Percentiles rank a stretch among this genome's conserved stretches.
These are phyloP conservation scores for Conticribra guillardii DNA, from an alignment of 108 stramenopile genomes.

Conservation along the genomic window DNA sequence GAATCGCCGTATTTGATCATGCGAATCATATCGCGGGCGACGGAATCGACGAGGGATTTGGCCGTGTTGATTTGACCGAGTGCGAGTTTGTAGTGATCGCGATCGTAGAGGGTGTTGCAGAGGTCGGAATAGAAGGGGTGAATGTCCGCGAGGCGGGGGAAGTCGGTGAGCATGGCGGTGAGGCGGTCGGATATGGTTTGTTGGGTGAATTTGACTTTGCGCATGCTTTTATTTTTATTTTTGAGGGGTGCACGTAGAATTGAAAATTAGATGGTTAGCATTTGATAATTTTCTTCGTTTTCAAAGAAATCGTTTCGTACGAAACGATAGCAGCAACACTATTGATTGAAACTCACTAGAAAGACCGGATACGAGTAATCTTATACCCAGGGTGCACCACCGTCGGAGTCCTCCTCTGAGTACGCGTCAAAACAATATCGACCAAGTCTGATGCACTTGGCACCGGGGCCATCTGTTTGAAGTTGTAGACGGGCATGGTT, in stretches of 20 bases:
- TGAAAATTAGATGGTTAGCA: no score
- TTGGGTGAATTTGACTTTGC: conserved; percentile 99
- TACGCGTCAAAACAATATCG: conserved; percentile 97
- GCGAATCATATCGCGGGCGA: conserved; percentile 95
- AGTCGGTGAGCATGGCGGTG: conserved; percentile 90
- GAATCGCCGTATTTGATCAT: conserved; percentile 99
- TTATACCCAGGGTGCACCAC: conserved; percentile 99
- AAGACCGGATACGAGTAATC: conserved; percentile 94
- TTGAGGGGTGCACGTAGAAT: no score
- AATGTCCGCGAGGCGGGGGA: conserved; percentile 98
- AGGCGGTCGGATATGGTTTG: conserved; percentile 95
- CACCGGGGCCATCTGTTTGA: conserved; percentile 97
- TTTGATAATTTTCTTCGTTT: no score
- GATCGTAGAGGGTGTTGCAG: conserved; percentile 98
- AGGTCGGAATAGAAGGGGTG: conserved; percentile 99
- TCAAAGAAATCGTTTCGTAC: neutral
- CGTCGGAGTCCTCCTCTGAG: conserved; percentile 97
- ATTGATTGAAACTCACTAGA: conserved; percentile 79
- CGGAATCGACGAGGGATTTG: conserved; percentile 89
- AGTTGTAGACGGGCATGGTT: conserved; percentile 98
- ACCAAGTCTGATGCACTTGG: conserved; percentile 94
- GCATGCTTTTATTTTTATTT: conserved; percentile 92
- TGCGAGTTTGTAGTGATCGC: conserved; percentile 99
- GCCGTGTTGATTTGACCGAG: conserved; percentile 98
- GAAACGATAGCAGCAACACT: neutral